A percentile compares a stretch with the other conserved stretches of the same genome.
These are phyloP conservation scores for Russula griseocarnosa DNA, from an alignment of 768 basidiomycete species.

Conservation along the genomic window DNA sequence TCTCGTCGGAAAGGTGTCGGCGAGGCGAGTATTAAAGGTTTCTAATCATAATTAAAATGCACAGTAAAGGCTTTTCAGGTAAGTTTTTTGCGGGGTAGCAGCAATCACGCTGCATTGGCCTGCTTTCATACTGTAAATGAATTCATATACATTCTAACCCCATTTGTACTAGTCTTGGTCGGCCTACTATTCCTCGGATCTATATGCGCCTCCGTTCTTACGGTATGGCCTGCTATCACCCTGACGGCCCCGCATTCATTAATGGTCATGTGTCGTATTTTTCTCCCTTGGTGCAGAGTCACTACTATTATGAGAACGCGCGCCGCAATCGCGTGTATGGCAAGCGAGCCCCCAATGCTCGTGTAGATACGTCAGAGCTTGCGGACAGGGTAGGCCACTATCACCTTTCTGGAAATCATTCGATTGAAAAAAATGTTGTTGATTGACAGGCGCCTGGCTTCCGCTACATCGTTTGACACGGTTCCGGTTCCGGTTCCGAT, in stretches of 20 bases:
- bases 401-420: conserved; percentile 2
- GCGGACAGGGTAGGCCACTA: conserved; percentile 54
- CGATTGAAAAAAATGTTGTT: neutral
- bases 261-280: neutral
- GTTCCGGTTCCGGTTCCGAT: neutral
- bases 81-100: conserved; percentile 27
- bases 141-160: conserved; percentile 12
- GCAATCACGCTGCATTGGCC: neutral
- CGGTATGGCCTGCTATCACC: conserved; percentile 35
- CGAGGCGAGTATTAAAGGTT: neutral
- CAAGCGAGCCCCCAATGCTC: conserved; percentile 42
- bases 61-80: conserved; percentile 58
- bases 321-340: conserved; percentile 53
- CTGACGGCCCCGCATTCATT: neutral
- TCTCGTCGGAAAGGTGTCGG: neutral
- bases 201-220: conserved; percentile 47
- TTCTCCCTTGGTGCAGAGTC: conserved; percentile 43
- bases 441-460: conserved; percentile 52
- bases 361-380: conserved; percentile 58
- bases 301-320: conserved; percentile 60
- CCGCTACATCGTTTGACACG: conserved; percentile 46
- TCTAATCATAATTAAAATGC: neutral
- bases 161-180: conserved; percentile 40
- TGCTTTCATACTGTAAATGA: too few species aligned
- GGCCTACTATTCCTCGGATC: conserved; percentile 56